Base-by-base conservation (phyloP, 2,329 filamentous ascomycete species). In the Thielaviopsis ethacetica region DNA sequence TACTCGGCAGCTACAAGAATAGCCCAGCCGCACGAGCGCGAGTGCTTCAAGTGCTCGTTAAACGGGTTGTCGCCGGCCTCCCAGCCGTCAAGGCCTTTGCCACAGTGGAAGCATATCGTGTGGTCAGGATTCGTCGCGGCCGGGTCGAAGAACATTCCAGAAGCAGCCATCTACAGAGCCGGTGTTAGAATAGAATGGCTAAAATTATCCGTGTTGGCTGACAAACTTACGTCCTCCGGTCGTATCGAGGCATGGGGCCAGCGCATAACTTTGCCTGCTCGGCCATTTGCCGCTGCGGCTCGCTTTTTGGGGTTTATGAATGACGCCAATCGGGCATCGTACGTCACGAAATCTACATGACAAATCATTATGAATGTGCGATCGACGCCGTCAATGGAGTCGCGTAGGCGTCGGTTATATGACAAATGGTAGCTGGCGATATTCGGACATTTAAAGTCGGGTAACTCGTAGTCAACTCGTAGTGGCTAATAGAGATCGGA, bases 91-190 rank as follows among this genome's bases (percentile, higher is more conserved):
- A 98, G 78, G 59, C 84, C 82, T 68, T 88, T 86, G 62, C 82
- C 75, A 72, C 93, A 98, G 44, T 90, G 77, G 70, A 94, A 97
- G 70, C 93, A 98, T 64, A 82, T 80, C 54, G 88, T 88, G 70
- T 97, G 97, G 70, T 98, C 93, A 44, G 84, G 84, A 66, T 83
- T 87, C 53, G 81, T 78, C 56, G 81, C 76, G 15, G 80, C 82
- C 1, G 93, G 91, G 62, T 84, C 81, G 72, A 88, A 97, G 72
- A 85, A 93, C 73, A 98, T 95, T 44, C 93, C 93, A 59, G 93
- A 91, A 67, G 81, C 83, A 4, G 93, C 91, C 66, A 98, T 84
- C 86, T 95, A 68, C 9, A 51, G 21, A 12, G 26, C 52, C 54
- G 50, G 38, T 34, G 30, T 54, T 13, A 47, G 56, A 53, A 55